Percentiles rank a stretch among this genome's conserved stretches.
phyloP scores from a whole-genome alignment of 1,284 basidiomycete species.

The Microbotryum silenes-acaulis region DNA sequence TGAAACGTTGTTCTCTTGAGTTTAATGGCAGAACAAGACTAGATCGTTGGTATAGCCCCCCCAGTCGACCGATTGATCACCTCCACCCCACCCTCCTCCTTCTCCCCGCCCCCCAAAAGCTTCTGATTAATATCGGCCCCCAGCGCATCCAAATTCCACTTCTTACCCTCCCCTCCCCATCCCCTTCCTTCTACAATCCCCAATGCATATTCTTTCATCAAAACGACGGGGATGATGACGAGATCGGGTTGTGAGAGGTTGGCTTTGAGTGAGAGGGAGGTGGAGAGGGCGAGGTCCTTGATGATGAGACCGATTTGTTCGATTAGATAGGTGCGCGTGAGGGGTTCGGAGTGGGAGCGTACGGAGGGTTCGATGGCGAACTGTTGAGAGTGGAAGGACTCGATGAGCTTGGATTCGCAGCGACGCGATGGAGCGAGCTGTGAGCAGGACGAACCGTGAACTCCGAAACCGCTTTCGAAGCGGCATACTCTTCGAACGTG shows the following conservation, averaged over 20 bases:
- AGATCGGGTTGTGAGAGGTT: slow-evolving; percentile 27
- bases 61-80: background rate
- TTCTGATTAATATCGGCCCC: slow-evolving; percentile 13
- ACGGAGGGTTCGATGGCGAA: slow-evolving; percentile 23
- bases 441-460: no score
- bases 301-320: slow-evolving; percentile 15
- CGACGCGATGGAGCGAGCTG: slow-evolving; percentile 17
- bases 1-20: no score
- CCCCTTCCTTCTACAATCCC: slow-evolving; percentile 24
- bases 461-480: background rate
- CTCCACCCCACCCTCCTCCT: slow-evolving; percentile 4
- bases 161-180: slow-evolving; percentile 18
- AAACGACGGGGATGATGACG: slow-evolving; percentile 25
- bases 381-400: background rate
- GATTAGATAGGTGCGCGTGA: slow-evolving; percentile 20
- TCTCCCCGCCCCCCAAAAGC: slow-evolving; percentile 2
- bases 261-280: slow-evolving; percentile 12
- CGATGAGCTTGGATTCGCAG: slow-evolving; percentile 11
- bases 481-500: background rate
- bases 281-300: slow-evolving; percentile 6
- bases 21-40: no score
- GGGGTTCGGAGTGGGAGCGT: slow-evolving; percentile 22
- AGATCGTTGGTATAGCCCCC: no score
- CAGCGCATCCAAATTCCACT: slow-evolving; percentile 26
- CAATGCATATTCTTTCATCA: slow-evolving; percentile 23